Base-by-base conservation (phyloP, 371 early-diverging fungal genomes). In the Batkoa obscura region DNA sequence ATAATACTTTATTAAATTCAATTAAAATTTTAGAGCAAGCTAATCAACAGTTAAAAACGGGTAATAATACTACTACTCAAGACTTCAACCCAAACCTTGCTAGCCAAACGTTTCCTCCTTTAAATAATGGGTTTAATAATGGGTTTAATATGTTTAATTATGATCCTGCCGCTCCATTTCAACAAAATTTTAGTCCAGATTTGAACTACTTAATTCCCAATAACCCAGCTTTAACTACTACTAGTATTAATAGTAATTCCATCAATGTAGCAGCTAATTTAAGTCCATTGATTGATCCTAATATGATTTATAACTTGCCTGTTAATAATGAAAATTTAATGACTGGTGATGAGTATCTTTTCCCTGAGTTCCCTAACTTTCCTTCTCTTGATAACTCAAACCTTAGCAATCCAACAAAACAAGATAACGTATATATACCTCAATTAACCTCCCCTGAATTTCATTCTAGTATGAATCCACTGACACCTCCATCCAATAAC, bases 1-100 rank as follows among this genome's bases (percentile, higher is more conserved):
- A 70, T 61, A 36, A 50, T 12, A 33, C 43, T 13, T 45, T 62
- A 37, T 59, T 57, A 15, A 47, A 52, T 12, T 38, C 47, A 36
- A 36, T 50, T n/a, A 8, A 37, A 2, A 30, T 15, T 4, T 10
- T 50, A 17, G 30, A 50, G 36, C 37, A 50, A 50, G 39, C 17
- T 10, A 2, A 30, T 17, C 3, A 17, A 10, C 30, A 17, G 23
- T 31, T 47, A 6, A 47, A 17, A 3, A 47, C 17, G 10, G 2
- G 2, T 2, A 23, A 32, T 32, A 31, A 4, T 32, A 4, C 17
- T 32, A 47, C 48, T 5, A 13, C 48, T 47, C 48, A 17, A 31
- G 31, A 17, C 17, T 2, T 17, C 31, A 47, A 5, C 12, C 2
- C 17, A 3, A 17, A 30, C 12, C n/a, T 17, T 31, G 48, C 33